Conservation (phyloP, 192 early-diverging fungal species). For the Rhizoclosmatium sp. region DNA sequence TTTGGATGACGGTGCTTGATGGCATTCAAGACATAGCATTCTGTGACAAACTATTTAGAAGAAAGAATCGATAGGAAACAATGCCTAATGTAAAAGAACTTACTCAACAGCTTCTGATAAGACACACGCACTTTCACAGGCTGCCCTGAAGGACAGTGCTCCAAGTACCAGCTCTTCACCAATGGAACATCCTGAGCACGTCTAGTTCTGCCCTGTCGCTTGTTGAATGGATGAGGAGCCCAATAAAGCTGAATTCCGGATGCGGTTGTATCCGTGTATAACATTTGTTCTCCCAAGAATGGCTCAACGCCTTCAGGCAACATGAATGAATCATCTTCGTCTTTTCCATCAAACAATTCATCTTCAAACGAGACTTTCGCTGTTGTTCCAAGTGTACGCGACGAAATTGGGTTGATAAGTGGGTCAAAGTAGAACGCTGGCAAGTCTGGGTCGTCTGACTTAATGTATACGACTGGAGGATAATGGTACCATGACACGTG, state of each 20-base stretch:
- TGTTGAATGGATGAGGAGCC: conserved; percentile 97
- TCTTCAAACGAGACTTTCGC: conserved; percentile 67
- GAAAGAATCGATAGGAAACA: background rate
- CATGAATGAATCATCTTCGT: conserved; percentile 77
- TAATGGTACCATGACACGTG: conserved; percentile 93
- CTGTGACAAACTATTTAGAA: conserved; percentile 37
- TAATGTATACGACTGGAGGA: conserved; percentile 88
- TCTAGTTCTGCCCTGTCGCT: conserved; percentile 87
- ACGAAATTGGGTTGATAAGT: conserved; percentile 96
- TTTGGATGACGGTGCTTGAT: conserved; percentile 89
- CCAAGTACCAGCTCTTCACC: conserved; percentile 98
- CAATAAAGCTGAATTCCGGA: conserved; percentile 94
- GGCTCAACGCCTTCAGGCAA: conserved; percentile 82
- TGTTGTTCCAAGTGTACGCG: conserved; percentile 68
- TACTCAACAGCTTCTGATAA: conserved; percentile 90
- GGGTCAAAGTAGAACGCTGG: conserved; percentile 99
- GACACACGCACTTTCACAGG: conserved; percentile 99
- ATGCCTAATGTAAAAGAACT: background rate
- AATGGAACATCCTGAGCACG: conserved; percentile 94
- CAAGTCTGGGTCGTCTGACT: conserved; percentile 91
- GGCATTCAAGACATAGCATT: conserved; percentile 94
- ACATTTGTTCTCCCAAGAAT: conserved; percentile 76
- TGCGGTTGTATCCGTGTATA: conserved; percentile 93
- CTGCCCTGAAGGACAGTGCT: conserved; percentile 90
- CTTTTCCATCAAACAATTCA: conserved; percentile 39